Conservation (phyloP, 78 protist species). For the Dictyostelium firmibasis region DNA sequence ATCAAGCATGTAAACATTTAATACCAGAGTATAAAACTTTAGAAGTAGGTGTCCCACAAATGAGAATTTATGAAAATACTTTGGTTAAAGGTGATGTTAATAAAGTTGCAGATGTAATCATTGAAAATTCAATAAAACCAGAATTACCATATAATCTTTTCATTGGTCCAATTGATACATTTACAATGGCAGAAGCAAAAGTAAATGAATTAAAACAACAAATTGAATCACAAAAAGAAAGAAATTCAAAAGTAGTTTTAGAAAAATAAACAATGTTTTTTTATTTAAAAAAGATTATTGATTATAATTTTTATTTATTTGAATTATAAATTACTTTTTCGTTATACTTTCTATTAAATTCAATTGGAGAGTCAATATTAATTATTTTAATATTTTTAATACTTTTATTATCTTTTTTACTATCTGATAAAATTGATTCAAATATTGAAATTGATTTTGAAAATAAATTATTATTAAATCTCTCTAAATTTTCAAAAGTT, state of each 20-base stretch:
- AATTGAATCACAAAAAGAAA: background rate
- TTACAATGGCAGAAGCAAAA: background rate
- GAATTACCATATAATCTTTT: background rate
- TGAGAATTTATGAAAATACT: background rate
- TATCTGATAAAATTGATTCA: background rate
- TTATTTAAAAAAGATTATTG: too few relatives aligned
- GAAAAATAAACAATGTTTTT: background rate
- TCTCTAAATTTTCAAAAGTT: background rate
- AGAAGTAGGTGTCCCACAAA: background rate
- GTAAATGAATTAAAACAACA: background rate
- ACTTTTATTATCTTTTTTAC: too few relatives aligned
- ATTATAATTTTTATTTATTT: too few relatives aligned
- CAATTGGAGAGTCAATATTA: background rate
- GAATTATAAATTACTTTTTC: background rate
- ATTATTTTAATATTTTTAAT: too few relatives aligned
- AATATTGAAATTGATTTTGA: background rate
- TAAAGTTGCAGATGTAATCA: background rate
- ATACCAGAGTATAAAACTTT: background rate
- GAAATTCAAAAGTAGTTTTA: conserved; percentile 5
- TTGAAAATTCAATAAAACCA: background rate
- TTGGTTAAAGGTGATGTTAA: background rate
- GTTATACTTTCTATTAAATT: too few relatives aligned
- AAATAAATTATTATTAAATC: too few relatives aligned
- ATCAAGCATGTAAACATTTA: background rate
- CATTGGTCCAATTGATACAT: background rate